Evolutionary conservation across 352 stramenopile genomes (phyloP).

Genomic region (Globisporangium ultimum): DNA sequence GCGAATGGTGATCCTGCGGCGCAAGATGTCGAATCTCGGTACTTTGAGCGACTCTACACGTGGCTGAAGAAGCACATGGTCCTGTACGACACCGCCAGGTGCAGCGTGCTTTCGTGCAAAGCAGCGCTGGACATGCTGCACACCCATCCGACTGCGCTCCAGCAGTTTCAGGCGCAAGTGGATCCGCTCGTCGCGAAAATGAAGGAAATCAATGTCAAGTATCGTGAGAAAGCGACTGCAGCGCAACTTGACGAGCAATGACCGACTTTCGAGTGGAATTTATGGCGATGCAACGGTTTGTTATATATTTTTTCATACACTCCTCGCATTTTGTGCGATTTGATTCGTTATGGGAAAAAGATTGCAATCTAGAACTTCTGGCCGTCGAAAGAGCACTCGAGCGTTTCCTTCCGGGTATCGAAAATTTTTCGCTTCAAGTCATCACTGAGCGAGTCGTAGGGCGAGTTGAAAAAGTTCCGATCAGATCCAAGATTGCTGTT

Average conservation of each 20-base stretch:
- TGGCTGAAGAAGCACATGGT: conserved; percentile 73
- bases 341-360: no score
- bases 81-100: conserved; percentile 33
- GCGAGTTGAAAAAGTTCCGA: conserved; percentile 12
- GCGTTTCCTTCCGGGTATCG: conserved; percentile 25
- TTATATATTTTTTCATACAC: neutral
- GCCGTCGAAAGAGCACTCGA: conserved; percentile 34
- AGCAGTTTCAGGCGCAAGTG: conserved; percentile 48
- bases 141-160: conserved; percentile 34
- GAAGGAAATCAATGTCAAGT: conserved; percentile 43
- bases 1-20: neutral
- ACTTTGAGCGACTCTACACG: conserved; percentile 69
- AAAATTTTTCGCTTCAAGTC: conserved; percentile 27
- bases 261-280: no score
- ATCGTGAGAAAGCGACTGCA: conserved; percentile 34
- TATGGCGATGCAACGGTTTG: no score
- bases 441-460: conserved; percentile 34
- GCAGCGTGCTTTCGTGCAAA: conserved; percentile 31
- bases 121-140: conserved; percentile 43
- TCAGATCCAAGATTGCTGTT: neutral
- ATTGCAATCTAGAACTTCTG: conserved; percentile 4
- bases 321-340: no score
- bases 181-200: conserved; percentile 36
- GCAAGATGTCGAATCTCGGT: conserved; percentile 26
- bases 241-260: conserved; percentile 8